These are phyloP conservation scores for Solanum peruvianum DNA, from an alignment of 257 asterid species.

Conservation along the genomic window DNA sequence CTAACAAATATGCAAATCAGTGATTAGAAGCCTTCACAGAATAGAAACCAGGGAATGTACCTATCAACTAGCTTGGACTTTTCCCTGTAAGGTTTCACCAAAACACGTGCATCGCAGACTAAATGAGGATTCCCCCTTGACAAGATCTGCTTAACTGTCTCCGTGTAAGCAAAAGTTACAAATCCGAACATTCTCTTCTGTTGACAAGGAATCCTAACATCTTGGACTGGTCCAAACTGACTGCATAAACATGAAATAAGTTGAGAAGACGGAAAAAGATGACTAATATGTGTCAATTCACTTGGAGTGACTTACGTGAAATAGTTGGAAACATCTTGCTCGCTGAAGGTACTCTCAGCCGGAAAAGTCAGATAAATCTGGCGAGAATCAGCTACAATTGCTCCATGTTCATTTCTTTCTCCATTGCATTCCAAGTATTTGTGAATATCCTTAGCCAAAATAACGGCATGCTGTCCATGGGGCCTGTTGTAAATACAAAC, in stretches of 20 bases:
- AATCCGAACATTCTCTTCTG: constrained; percentile 88
- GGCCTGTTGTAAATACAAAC: constrained; percentile 34
- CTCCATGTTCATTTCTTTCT: constrained; percentile 71
- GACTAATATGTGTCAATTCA: background rate
- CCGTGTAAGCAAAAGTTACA: constrained; percentile 57
- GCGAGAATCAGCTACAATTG: constrained; percentile 51
- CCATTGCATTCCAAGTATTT: constrained; percentile 41
- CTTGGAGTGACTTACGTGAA: constrained; percentile 29
- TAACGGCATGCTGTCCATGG: constrained; percentile 82
- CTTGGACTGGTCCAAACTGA: constrained; percentile 71
- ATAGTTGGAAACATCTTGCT: constrained; percentile 69
- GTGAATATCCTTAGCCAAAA: constrained; percentile 64
- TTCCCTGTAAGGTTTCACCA: constrained; percentile 85
- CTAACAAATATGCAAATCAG: background rate
- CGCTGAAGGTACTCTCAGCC: constrained; percentile 66
- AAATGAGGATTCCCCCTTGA: constrained; percentile 79
- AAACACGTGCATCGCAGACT: constrained; percentile 84
- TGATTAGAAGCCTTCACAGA: background rate
- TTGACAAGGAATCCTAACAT: constrained; percentile 90
- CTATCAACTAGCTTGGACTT: constrained; percentile 56
- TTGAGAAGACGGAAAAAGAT: background rate
- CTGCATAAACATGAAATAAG: constrained; percentile 20
- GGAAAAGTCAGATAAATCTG: constrained; percentile 90
- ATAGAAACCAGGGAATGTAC: constrained; percentile 10
- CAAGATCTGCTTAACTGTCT: constrained; percentile 57